Base-by-base conservation (phyloP, 805 yeast species). In the Tetrapisispora nanseiensis region DNA sequence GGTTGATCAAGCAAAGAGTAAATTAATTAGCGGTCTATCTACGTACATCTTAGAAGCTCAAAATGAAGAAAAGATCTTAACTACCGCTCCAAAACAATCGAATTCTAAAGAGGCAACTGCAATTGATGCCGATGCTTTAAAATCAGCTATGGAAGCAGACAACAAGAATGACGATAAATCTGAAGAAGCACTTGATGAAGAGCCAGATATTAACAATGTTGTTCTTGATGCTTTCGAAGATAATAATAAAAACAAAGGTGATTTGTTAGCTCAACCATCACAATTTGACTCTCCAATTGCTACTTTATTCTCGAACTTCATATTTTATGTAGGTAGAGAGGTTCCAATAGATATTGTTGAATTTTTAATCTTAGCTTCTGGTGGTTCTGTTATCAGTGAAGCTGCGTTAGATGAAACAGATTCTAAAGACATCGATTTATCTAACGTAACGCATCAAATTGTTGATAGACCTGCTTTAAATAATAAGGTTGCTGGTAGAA, bases 321-420 rank as follows among this genome's bases (percentile, higher is more conserved):
- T 82, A 4, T 90, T 92, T 64, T 92, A 67, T 59, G 76, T 92
- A 44, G 95, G 97, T 42, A 83, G 98, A 65, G 98, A 92, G 69
- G 97, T 92, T 32, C 86, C 97, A 21, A 69, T 89, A 48, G 97
- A 92, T 54, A 76, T 87, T 51, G 69, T 90, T 50, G 97, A 92
- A 67, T 85, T 92, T 61, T 72, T 87, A 49, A 79, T 89, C 45
- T 68, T 87, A 44, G 76, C 96, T 1, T 78, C 82, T 55, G 97
- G 97, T 47, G 97, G 97, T 40, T 70, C 73, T 46, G 72, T 86
- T 28, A 75, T 89, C 37, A 81, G 95, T 55, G 98, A 92, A 66
- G 75, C 92, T 44, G 82, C 92, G 2, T 62, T 87, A 45, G 97
- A 90, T 61, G 92, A 82, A 63, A 65, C 82, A 45, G 67, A 62